Evolutionary conservation across 192 early-diverging fungal genomes (phyloP).

Genomic region (Coemansia sp.): DNA sequence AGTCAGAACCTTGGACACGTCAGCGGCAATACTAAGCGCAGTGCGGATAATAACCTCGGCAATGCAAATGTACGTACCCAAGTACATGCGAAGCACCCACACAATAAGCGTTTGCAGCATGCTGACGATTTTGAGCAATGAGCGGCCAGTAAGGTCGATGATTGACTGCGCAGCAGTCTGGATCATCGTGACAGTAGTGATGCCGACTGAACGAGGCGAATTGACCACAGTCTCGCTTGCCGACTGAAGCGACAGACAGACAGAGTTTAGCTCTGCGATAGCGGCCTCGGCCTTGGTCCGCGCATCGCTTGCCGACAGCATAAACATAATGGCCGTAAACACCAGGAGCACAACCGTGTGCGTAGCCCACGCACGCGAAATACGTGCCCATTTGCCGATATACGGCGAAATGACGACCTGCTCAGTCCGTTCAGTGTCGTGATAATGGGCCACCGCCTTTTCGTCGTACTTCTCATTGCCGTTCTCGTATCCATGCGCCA

Average conservation of each 20-base stretch:
- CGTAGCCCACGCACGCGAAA: constrained; percentile 36
- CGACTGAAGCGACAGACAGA: constrained; percentile 15
- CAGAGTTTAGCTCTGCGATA: background rate
- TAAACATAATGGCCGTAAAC: constrained; percentile 22
- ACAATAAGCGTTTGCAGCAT: constrained; percentile 26
- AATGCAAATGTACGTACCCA: constrained; percentile 45
- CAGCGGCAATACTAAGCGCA: constrained; percentile 16
- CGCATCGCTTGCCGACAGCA: constrained; percentile 12
- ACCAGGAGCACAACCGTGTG: constrained; percentile 32
- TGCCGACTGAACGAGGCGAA: constrained; percentile 17
- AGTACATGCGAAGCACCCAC: constrained; percentile 31
- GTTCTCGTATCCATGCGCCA: background rate
- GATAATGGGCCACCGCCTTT: background rate
- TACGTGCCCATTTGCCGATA: constrained; percentile 28
- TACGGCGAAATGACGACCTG: constrained; percentile 15
- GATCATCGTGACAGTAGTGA: constrained; percentile 16
- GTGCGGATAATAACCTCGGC: constrained; percentile 40
- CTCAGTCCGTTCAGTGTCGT: background rate
- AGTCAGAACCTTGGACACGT: constrained; percentile 22
- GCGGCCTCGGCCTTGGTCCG: constrained; percentile 9
- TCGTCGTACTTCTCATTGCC: background rate
- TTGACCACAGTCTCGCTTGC: constrained; percentile 22
- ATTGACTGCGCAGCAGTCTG: constrained; percentile 6
- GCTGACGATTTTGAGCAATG: constrained; percentile 17
- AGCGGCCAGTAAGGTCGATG: constrained; percentile 6